Evolutionary conservation across 352 stramenopile species (phyloP).

Genomic region (Globisporangium apiculatum): DNA sequence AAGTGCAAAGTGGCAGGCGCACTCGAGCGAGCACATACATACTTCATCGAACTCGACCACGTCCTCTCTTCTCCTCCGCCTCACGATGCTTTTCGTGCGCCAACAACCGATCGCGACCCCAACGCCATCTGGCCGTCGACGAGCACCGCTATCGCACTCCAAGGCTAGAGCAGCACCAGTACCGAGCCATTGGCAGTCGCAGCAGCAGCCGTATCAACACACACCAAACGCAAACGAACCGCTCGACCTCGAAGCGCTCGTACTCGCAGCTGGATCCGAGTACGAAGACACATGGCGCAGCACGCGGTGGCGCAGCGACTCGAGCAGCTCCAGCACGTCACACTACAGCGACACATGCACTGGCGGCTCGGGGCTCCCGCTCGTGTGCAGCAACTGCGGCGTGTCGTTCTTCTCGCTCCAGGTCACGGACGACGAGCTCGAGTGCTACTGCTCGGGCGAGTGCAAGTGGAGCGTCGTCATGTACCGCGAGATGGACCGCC

Average conservation of each 20-base stretch:
- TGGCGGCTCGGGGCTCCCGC: slow-evolving; percentile 54
- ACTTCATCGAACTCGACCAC: not conserved
- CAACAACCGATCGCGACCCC: not conserved
- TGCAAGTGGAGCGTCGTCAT: slow-evolving; percentile 89
- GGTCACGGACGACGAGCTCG: slow-evolving; percentile 48
- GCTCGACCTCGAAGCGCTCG: slow-evolving; percentile 37
- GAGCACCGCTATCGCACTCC: not conserved
- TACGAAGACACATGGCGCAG: slow-evolving; percentile 18
- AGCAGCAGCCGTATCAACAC: slow-evolving; percentile 12
- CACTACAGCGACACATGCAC: not conserved
- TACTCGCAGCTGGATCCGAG: slow-evolving; percentile 19
- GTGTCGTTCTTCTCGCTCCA: slow-evolving; percentile 78
- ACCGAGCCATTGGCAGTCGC: slow-evolving; percentile 1
- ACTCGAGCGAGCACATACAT: not conserved
- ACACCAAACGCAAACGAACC: slow-evolving; percentile 15
- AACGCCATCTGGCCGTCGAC: not conserved
- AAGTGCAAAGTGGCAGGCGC: not conserved
- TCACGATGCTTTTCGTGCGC: not conserved
- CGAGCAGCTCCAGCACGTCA: not conserved
- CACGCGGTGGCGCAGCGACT: slow-evolving; percentile 2
- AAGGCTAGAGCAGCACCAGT: slow-evolving; percentile 7
- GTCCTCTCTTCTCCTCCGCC: not conserved
- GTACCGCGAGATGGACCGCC: slow-evolving; percentile 76
- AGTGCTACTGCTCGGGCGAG: slow-evolving; percentile 82
- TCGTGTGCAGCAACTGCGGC: slow-evolving; percentile 78